Conservation (phyloP, 2,329 filamentous ascomycete genomes). For the Leptodontidium sp. region DNA sequence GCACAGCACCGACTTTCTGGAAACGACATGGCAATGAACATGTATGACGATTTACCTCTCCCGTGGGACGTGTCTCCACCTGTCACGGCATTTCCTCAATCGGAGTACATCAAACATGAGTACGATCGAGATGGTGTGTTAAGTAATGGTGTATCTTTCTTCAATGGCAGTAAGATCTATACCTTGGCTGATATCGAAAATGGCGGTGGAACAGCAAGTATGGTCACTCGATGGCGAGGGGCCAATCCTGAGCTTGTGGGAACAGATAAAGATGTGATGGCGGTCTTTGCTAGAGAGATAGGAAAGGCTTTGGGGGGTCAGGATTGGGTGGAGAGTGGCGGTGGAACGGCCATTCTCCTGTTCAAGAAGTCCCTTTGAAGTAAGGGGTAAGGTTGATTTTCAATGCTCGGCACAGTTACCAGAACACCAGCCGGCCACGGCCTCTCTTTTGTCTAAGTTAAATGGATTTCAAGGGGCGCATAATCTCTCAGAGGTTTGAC, state of each 20-base stretch:
- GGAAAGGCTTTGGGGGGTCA: conserved; percentile 30
- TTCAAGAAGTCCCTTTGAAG: conserved; percentile 35
- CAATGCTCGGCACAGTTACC: background rate
- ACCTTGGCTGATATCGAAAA: conserved; percentile 39
- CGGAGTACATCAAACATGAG: conserved; percentile 47
- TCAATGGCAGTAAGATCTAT: conserved; percentile 35
- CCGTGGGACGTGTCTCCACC: conserved; percentile 52
- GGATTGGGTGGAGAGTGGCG: conserved; percentile 29
- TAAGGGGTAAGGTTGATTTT: background rate
- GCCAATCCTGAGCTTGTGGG: conserved; percentile 49
- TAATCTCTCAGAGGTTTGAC: background rate
- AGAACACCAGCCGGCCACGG: background rate
- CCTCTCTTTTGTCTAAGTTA: background rate
- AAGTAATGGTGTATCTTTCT: conserved; percentile 42
- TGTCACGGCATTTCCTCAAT: conserved; percentile 46
- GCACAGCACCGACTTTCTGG: conserved; percentile 49
- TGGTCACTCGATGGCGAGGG: conserved; percentile 51
- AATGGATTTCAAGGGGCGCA: conserved; percentile 4
- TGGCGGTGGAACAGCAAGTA: conserved; percentile 48
- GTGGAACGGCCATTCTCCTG: conserved; percentile 32
- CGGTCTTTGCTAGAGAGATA: conserved; percentile 31
- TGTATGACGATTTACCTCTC: conserved; percentile 53
- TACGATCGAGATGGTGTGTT: conserved; percentile 49
- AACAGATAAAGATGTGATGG: conserved; percentile 50
- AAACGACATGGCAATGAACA: conserved; percentile 49